Evolutionary conservation across 2,329 filamentous ascomycete species (phyloP).

Genomic region (Xylariales sp.): DNA sequence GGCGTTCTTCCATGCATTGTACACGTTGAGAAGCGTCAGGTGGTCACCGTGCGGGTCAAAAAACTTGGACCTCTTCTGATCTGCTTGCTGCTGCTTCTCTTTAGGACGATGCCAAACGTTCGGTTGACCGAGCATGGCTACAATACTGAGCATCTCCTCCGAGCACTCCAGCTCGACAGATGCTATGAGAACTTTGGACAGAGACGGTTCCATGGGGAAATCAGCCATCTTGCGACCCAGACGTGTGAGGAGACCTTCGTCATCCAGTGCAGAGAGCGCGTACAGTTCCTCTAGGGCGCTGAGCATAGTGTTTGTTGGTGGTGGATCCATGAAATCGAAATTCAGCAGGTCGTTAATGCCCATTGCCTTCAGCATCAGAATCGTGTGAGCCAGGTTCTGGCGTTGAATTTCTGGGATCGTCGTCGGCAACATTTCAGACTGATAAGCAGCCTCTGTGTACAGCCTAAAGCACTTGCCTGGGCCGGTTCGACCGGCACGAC

Average conservation of each 20-base stretch:
- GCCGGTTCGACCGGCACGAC: conserved; percentile 87
- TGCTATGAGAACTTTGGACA: conserved; percentile 86
- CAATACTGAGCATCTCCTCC: conserved; percentile 90
- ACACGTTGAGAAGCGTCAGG: conserved; percentile 91
- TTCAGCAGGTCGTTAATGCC: conserved; percentile 96
- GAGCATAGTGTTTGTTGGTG: conserved; percentile 95
- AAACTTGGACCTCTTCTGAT: conserved; percentile 97
- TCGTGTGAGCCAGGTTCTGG: conserved; percentile 87
- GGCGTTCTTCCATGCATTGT: conserved; percentile 90
- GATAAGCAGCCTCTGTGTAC: conserved; percentile 92
- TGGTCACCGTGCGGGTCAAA: conserved; percentile 94
- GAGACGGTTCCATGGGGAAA: conserved; percentile 92
- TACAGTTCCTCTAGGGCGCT: conserved; percentile 95
- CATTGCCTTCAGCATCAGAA: conserved; percentile 98
- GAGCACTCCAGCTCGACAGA: conserved; percentile 85
- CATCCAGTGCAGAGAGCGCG: conserved; percentile 83
- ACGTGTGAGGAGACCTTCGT: conserved; percentile 89
- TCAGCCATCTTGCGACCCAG: conserved; percentile 96
- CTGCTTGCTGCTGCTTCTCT: conserved; percentile 93
- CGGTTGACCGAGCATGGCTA: conserved; percentile 86
- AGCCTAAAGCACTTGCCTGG: conserved; percentile 94
- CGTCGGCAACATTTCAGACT: conserved; percentile 94
- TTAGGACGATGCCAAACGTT: conserved; percentile 93
- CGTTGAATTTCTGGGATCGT: conserved; percentile 96
- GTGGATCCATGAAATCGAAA: conserved; percentile 99